phyloP scores from a whole-genome alignment of 805 yeast species.

The Henningerozyma blattae region DNA sequence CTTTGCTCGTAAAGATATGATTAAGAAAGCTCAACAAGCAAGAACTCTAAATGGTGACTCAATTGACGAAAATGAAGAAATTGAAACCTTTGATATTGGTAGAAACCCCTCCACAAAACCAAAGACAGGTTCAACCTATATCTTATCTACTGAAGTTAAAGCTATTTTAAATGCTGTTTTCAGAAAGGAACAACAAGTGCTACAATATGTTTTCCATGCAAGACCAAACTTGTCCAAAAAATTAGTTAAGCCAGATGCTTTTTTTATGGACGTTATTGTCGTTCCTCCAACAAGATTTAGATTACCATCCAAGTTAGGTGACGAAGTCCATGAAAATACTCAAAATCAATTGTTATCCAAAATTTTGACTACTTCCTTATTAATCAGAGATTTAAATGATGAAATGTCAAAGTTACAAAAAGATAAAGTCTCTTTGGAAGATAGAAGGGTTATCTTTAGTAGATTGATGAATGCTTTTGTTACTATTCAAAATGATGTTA shows the following conservation, averaged over 20 bases:
- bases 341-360: constrained; percentile 82
- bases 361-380: constrained; percentile 64
- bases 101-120: constrained; percentile 41
- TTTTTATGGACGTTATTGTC: constrained; percentile 76
- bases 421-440: constrained; percentile 51
- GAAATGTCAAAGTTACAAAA: constrained; percentile 54
- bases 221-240: constrained; percentile 46
- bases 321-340: constrained; percentile 87
- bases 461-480: constrained; percentile 94
- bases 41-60: constrained; percentile 16
- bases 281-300: constrained; percentile 97
- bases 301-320: constrained; percentile 93
- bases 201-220: constrained; percentile 70
- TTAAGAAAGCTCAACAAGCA: constrained; percentile 29
- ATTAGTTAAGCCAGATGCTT: constrained; percentile 58
- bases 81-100: constrained; percentile 25
- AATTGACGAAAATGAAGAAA: constrained; percentile 18
- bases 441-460: constrained; percentile 67
- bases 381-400: constrained; percentile 82
- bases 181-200: constrained; percentile 53
- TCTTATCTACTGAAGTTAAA: constrained; percentile 78
- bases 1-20: constrained; percentile 56
- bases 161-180: constrained; percentile 68
- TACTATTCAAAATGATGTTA: constrained; percentile 87
- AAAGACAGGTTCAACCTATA: constrained; percentile 69